A percentile compares a stretch with the other conserved stretches of the same genome.
Conservation (phyloP, 2,329 filamentous ascomycete genomes). For the Verticillium zaregamsianum region DNA sequence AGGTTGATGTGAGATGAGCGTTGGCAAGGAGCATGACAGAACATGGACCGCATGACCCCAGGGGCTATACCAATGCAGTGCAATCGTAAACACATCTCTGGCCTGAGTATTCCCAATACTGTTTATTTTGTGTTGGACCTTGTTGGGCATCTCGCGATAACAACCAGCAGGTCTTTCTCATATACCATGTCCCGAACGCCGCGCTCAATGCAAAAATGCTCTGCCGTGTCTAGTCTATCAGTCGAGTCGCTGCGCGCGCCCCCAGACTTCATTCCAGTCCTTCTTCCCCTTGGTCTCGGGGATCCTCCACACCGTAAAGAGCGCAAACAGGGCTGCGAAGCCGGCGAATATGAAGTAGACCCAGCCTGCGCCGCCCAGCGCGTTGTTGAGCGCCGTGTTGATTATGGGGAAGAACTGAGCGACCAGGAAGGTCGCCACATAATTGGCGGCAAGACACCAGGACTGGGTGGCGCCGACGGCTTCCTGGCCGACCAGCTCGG, state of each 20-base stretch:
- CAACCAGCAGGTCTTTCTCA: too few relatives aligned
- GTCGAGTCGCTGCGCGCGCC: conserved; percentile 53
- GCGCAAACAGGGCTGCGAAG: conserved; percentile 62
- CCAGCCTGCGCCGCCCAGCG: conserved; percentile 66
- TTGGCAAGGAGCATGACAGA: too few relatives aligned
- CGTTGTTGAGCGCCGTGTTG: conserved; percentile 65
- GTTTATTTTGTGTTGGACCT: not conserved
- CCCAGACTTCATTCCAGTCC: conserved; percentile 89
- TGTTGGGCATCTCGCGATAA: not conserved
- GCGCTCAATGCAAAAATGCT: not conserved
- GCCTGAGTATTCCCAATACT: too few relatives aligned
- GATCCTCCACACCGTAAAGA: conserved; percentile 70
- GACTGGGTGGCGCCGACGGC: conserved; percentile 90
- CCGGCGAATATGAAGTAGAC: conserved; percentile 90
- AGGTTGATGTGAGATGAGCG: too few relatives aligned
- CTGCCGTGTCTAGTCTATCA: conserved; percentile 39
- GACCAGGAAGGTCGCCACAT: conserved; percentile 85
- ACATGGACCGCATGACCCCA: too few relatives aligned
- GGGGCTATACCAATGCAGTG: too few relatives aligned
- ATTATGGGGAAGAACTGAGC: conserved; percentile 92
- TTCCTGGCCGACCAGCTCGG: conserved; percentile 84
- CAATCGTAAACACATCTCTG: too few relatives aligned
- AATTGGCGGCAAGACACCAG: conserved; percentile 83
- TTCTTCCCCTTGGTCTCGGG: conserved; percentile 87
- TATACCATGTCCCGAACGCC: not conserved